Percentiles rank a stretch among this genome's conserved stretches.
These are phyloP conservation scores for Glycine tomentella DNA, from an alignment of 306 rosid species.

Conservation along the genomic window DNA sequence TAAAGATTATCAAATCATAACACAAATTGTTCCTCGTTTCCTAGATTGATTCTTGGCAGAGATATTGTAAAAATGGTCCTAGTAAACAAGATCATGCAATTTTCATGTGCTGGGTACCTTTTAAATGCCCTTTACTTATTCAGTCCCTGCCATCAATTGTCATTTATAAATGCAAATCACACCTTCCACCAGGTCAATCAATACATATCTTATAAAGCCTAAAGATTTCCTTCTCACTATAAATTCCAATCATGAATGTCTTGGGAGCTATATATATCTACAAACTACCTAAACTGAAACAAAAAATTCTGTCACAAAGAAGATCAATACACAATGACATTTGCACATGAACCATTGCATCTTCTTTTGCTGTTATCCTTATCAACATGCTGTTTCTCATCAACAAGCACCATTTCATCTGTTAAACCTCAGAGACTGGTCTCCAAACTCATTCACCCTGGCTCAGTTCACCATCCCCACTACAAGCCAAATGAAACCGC, in stretches of 20 bases:
- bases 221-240: neutral
- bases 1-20: conserved; percentile 7
- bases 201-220: neutral
- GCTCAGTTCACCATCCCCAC: conserved; percentile 46
- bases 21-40: neutral
- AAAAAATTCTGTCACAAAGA: conserved; percentile 7
- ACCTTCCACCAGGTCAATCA: conserved; percentile 8
- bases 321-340: conserved; percentile 37
- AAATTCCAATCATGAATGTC: conserved; percentile 4
- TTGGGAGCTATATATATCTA: conserved; percentile 15
- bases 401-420: conserved; percentile 36
- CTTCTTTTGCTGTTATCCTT: conserved; percentile 38
- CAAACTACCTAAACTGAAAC: conserved; percentile 12
- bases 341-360: conserved; percentile 26
- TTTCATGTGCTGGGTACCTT: conserved; percentile 36
- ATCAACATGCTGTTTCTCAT: conserved; percentile 44
- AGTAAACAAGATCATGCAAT: conserved; percentile 19
- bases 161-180: conserved; percentile 23
- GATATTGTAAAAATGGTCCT: conserved; percentile 20
- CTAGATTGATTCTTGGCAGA: conserved; percentile 27
- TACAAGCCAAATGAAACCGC: conserved; percentile 44
- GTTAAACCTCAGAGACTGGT: conserved; percentile 45
- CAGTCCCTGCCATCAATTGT: conserved; percentile 2
- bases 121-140: neutral
- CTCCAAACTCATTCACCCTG: conserved; percentile 46